Conservation (phyloP, 1,284 basidiomycete genomes). For the Jaminaea rosea region DNA sequence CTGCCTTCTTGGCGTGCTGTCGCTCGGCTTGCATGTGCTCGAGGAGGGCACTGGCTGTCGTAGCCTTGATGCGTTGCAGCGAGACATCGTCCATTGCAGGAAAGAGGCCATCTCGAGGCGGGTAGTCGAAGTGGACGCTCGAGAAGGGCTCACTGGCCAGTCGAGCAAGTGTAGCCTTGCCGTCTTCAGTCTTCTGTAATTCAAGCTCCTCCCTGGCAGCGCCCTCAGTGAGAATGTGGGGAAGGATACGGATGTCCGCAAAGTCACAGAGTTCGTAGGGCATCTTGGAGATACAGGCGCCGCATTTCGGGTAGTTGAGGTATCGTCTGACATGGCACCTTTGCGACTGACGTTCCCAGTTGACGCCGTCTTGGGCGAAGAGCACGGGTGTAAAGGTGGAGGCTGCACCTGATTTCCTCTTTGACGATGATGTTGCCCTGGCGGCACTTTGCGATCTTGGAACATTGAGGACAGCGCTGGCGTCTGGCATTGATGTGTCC, state of each 20-base stretch:
- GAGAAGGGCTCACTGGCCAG: not conserved
- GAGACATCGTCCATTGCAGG: not conserved
- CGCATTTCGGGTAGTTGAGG: constrained; percentile 6
- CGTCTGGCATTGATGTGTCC: too few species aligned
- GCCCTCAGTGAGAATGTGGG: too few species aligned
- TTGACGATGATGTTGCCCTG: too few species aligned
- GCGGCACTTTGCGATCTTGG: too few species aligned
- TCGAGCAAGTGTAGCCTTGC: not conserved
- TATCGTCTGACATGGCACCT: not conserved
- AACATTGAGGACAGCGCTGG: too few species aligned
- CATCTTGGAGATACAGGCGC: constrained; percentile 11
- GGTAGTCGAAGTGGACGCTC: not conserved
- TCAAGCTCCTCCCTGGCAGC: not conserved
- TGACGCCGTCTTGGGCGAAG: too few species aligned
- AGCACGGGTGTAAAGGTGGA: too few species aligned
- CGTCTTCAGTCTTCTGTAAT: not conserved
- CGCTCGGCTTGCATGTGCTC: constrained; percentile 14
- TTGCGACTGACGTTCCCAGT: not conserved
- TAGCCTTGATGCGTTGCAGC: constrained; percentile 1
- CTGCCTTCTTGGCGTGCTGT: constrained; percentile 11
- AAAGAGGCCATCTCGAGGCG: not conserved
- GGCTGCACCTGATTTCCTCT: too few species aligned
- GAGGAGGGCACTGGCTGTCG: constrained; percentile 13
- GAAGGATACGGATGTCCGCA: constrained; percentile 12
- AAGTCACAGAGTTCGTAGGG: constrained; percentile 21